These are phyloP conservation scores for Blastobotrys arbuscula DNA, from an alignment of 1,139 yeast species.

Conservation along the genomic window DNA sequence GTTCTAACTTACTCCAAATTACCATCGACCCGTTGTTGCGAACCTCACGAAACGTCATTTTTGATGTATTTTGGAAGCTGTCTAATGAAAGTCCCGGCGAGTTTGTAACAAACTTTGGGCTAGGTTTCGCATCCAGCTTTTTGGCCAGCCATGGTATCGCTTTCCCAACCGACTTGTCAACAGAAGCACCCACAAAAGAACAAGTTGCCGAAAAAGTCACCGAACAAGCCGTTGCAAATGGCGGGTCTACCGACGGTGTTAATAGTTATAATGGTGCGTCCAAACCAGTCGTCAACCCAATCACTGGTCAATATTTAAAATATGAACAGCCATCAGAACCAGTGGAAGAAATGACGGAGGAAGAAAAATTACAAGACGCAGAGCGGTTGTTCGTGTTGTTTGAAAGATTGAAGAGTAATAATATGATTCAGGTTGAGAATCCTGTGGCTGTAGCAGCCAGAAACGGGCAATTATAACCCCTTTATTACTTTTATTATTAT, in stretches of 20 bases:
- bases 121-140: conserved; percentile 30
- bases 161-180: conserved; percentile 17
- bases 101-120: conserved; percentile 28
- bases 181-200: conserved; percentile 4
- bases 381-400: conserved; percentile 47
- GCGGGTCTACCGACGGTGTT: background rate
- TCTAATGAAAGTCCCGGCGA: conserved; percentile 19
- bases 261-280: background rate
- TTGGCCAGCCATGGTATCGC: conserved; percentile 25
- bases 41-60: conserved; percentile 20
- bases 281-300: conserved; percentile 22
- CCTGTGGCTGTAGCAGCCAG: conserved; percentile 29
- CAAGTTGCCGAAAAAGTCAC: background rate
- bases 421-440: conserved; percentile 43
- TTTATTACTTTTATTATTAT: background rate
- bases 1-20: conserved; percentile 17
- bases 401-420: conserved; percentile 42
- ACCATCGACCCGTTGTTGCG: conserved; percentile 19
- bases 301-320: conserved; percentile 29
- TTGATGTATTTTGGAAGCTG: conserved; percentile 23
- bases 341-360: conserved; percentile 37
- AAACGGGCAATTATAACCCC: conserved; percentile 9
- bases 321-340: conserved; percentile 3
- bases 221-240: too few species aligned
- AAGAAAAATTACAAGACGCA: conserved; percentile 51